A percentile compares a stretch with the other conserved stretches of the same genome.
Conservation (phyloP, 176 grass and related monocot genomes). For the Juncus inflexus region DNA sequence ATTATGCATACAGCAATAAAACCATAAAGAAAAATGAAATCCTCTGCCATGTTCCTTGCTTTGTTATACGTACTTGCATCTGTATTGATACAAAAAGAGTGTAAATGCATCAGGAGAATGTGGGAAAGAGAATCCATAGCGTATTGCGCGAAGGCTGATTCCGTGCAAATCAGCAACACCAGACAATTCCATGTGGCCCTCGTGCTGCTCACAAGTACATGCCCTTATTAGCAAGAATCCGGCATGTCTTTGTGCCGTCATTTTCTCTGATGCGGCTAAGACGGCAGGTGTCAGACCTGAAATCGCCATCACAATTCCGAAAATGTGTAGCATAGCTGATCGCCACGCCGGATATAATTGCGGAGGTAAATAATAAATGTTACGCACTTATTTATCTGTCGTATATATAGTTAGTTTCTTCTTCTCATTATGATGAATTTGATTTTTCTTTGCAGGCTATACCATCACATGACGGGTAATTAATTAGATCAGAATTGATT, state of each 20-base stretch:
- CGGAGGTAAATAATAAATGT: conserved; percentile 27
- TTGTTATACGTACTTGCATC: conserved; percentile 36
- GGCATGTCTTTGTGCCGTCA: conserved; percentile 50
- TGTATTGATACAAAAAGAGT: neutral
- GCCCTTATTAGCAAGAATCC: conserved; percentile 38
- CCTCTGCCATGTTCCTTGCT: conserved; percentile 33
- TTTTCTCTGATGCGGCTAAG: conserved; percentile 50
- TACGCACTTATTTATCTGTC: no score
- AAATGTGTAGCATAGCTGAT: conserved; percentile 43
- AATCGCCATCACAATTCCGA: conserved; percentile 49
- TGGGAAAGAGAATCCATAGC: conserved; percentile 20
- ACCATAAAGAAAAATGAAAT: conserved; percentile 33
- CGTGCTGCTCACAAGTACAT: conserved; percentile 45
- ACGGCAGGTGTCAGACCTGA: conserved; percentile 35
- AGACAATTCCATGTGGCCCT: conserved; percentile 19
- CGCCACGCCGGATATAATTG: conserved; percentile 60
- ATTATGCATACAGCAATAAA: no score
- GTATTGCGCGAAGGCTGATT: conserved; percentile 33
- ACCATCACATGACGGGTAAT: no score
- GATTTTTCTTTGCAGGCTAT: no score
- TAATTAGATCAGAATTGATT: no score
- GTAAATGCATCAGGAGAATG: conserved; percentile 41
- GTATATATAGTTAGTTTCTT: no score
- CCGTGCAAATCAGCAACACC: conserved; percentile 40
- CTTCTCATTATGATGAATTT: no score